Evolutionary conservation across 441 rosid species (phyloP), one percentile per base, ranked within the genome.

Genomic region (Erysimum cheiri): DNA sequence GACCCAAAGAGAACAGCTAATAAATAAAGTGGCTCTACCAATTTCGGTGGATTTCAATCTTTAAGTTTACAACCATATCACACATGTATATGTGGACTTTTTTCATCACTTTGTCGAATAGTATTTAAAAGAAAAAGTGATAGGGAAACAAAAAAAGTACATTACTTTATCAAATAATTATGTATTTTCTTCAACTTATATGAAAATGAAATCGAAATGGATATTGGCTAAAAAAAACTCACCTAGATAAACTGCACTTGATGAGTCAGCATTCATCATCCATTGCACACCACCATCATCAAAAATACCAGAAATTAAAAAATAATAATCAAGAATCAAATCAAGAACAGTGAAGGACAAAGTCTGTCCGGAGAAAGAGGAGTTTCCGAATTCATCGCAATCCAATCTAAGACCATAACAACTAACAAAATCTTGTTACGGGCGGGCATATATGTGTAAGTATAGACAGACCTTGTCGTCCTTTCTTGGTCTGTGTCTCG

Each of bases 401-500:
- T 48, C 65, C 33, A 74, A 74, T 61, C 50, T 43, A 44, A 58
- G 71, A 72, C 53, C 67, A 5, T 8, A 64, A 37, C 1, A 59
- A 32, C 44, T 28, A 64, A 73, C 39, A 22, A 47, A 64, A n/a
- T n/a, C 37, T 10, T 32, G 35, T 50, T 50, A 48, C 36, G 17
- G 0, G 35, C 36, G 17, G 0, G 35, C 10, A 36, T 28, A 43
- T 15, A 4, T 46, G 55, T 43, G 44, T 28, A 24, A 40, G 61
- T 15, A 60, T 36, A 41, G 49, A 59, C 40, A 8, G 43, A 92
- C 98, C 98, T 92, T 92, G 98, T 75, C 92, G 82, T 48, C 98
- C 98, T 83, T 90, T 92, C 82, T 88, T 92, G 82, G 85, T 90
- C 61, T 87, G 98, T 1, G 98, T 82, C 59, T 85, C 91, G 65